Evolutionary conservation across 2,329 filamentous ascomycete genomes (phyloP).

Genomic region (Botrytis tulipae): DNA sequence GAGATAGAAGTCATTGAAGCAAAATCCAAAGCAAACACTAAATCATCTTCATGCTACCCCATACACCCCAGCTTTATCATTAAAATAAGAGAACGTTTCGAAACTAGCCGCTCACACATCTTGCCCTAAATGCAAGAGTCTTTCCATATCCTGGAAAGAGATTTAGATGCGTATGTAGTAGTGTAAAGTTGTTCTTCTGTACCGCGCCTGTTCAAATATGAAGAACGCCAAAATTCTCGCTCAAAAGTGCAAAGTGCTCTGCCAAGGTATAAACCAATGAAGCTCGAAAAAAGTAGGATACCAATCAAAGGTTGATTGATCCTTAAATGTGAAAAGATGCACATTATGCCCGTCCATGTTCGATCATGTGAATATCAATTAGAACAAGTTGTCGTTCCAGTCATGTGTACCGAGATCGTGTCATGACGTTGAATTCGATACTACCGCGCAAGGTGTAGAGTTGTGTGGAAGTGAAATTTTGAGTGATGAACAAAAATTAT

Average conservation of each 20-base stretch:
- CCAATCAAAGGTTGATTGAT: conserved; percentile 15
- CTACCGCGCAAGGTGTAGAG: not conserved
- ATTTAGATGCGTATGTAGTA: conserved; percentile 28
- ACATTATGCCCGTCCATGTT: conserved; percentile 34
- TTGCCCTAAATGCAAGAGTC: conserved; percentile 23
- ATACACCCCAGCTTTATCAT: conserved; percentile 21
- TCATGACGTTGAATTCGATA: conserved; percentile 3
- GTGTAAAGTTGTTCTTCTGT: conserved; percentile 17
- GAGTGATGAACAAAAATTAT: not conserved
- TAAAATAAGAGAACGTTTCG: conserved; percentile 22
- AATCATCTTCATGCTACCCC: conserved; percentile 21
- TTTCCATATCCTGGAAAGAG: conserved; percentile 23
- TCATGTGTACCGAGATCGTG: conserved; percentile 16
- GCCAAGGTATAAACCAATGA: conserved; percentile 21
- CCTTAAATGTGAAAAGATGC: conserved; percentile 28
- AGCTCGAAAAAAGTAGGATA: conserved; percentile 26
- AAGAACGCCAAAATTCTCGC: conserved; percentile 30
- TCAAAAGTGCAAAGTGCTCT: conserved; percentile 28
- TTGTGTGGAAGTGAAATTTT: not conserved
- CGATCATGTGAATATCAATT: conserved; percentile 30
- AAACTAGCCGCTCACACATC: conserved; percentile 16
- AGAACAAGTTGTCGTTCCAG: conserved; percentile 21
- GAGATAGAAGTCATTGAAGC: conserved; percentile 21
- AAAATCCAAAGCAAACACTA: conserved; percentile 21
- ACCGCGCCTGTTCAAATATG: conserved; percentile 17